phyloP scores from a whole-genome alignment of 495 filamentous ascomycete genomes.

The Pseudomonodictys pantanalensis region DNA sequence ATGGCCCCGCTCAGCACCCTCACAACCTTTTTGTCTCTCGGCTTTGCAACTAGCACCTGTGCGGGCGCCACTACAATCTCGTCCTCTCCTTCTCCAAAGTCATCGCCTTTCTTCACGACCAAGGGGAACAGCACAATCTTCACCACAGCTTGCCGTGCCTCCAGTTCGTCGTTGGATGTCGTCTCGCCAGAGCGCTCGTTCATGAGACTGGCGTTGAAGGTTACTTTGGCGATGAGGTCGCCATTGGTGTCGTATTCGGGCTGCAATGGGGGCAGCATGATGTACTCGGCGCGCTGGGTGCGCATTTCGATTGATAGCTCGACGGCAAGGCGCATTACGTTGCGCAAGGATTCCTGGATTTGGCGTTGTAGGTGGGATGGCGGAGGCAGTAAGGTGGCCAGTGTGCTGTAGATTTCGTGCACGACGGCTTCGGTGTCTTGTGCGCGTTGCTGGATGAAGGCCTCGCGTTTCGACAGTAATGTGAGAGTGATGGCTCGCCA shows the following conservation, averaged over 20 bases:
- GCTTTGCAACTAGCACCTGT: constrained; percentile 72
- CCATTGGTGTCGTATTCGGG: constrained; percentile 93
- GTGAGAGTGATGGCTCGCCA: constrained; percentile 95
- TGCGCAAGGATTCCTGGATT: constrained; percentile 74
- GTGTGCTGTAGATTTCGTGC: constrained; percentile 74
- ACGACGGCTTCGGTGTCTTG: constrained; percentile 88
- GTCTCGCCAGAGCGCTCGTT: constrained; percentile 78
- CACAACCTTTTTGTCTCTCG: constrained; percentile 45
- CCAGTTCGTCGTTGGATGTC: constrained; percentile 70
- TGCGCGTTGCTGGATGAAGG: constrained; percentile 71
- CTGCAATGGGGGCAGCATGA: constrained; percentile 93
- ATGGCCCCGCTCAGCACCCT: constrained; percentile 45
- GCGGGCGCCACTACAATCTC: constrained; percentile 92
- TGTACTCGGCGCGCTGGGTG: constrained; percentile 89
- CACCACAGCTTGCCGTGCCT: constrained; percentile 70
- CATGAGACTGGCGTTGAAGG: constrained; percentile 88
- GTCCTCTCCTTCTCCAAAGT: constrained; percentile 76
- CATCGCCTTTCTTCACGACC: constrained; percentile 91
- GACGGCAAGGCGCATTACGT: constrained; percentile 78
- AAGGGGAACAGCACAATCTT: constrained; percentile 90
- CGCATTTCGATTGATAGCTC: constrained; percentile 94
- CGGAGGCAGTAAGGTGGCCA: constrained; percentile 76
- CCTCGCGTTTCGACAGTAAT: constrained; percentile 70
- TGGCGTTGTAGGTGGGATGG: constrained; percentile 70
- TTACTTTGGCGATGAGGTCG: constrained; percentile 75